Evolutionary conservation across 768 basidiomycete species (phyloP).

Genomic region (Boletus subcaerulescens): DNA sequence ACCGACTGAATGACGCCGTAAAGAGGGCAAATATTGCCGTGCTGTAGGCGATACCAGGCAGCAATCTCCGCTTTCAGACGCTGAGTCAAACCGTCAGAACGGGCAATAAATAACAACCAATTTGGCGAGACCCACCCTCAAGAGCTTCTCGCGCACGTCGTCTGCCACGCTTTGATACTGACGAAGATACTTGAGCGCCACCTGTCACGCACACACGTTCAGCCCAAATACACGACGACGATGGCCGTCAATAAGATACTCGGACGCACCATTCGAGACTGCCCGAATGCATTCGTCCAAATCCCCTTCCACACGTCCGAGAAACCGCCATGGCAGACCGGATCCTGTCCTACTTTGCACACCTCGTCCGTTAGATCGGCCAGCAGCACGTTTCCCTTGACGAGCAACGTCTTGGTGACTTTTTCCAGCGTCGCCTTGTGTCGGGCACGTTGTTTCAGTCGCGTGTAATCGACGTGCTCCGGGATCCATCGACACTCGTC

Average conservation of each 20-base stretch:
- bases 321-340: conserved; percentile 54
- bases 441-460: conserved; percentile 54
- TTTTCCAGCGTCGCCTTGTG: conserved; percentile 54
- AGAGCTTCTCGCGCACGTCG: conserved; percentile 49
- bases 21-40: conserved; percentile 52
- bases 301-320: conserved; percentile 60
- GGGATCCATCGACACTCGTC: conserved; percentile 57
- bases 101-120: not conserved
- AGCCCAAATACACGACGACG: not conserved
- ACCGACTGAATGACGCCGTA: conserved; percentile 52
- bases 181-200: conserved; percentile 57
- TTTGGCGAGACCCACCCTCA: conserved; percentile 37
- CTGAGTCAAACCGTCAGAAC: conserved; percentile 28
- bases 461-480: conserved; percentile 51
- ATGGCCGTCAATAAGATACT: not conserved
- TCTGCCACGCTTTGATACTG: conserved; percentile 45
- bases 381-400: conserved; percentile 48
- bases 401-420: conserved; percentile 52
- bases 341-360: conserved; percentile 41
- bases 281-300: conserved; percentile 49
- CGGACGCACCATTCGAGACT: conserved; percentile 21
- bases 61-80: conserved; percentile 54
- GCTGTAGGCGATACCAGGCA: conserved; percentile 57
- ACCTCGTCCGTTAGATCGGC: conserved; percentile 59
- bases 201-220: conserved; percentile 30